Percentiles rank a stretch among this genome's conserved stretches.
Evolutionary conservation across 495 filamentous ascomycete species (phyloP).

Genomic region (Penicillium subrubescens): DNA sequence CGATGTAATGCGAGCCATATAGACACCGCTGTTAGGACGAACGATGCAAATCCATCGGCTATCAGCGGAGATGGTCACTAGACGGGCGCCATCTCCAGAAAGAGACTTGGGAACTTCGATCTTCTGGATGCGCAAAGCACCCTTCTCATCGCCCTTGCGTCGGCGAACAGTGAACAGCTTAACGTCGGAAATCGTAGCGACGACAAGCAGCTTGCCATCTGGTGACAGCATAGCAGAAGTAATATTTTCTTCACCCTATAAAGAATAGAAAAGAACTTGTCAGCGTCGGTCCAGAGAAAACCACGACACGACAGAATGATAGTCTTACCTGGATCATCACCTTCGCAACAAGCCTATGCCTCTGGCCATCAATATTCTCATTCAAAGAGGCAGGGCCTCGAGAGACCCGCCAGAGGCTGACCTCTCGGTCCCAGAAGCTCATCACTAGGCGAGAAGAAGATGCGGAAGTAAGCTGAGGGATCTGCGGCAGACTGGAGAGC

Average conservation of each 20-base stretch:
- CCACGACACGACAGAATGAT: neutral
- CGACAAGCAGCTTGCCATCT: conserved; percentile 73
- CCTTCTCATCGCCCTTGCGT: conserved; percentile 48
- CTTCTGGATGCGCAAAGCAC: conserved; percentile 67
- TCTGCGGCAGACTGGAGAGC: conserved; percentile 79
- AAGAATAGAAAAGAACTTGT: conserved; percentile 7
- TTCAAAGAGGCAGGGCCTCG: conserved; percentile 44
- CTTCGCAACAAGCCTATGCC: conserved; percentile 63
- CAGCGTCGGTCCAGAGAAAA: neutral
- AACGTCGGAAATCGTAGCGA: conserved; percentile 73
- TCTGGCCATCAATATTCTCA: conserved; percentile 47
- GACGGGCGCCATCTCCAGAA: conserved; percentile 62
- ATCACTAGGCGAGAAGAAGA: conserved; percentile 71
- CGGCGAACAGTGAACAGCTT: conserved; percentile 68
- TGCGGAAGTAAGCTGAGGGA: conserved; percentile 67
- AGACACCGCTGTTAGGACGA: conserved; percentile 51
- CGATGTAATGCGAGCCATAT: conserved; percentile 46
- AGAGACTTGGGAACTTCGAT: conserved; percentile 57
- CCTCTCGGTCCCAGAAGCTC: conserved; percentile 91
- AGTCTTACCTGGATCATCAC: conserved; percentile 61
- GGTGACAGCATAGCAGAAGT: conserved; percentile 73
- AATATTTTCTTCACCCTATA: conserved; percentile 80
- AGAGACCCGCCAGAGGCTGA: conserved; percentile 77
- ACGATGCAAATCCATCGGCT: conserved; percentile 59
- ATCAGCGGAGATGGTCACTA: conserved; percentile 55